Evolutionary conservation across 2,329 filamentous ascomycete genomes (phyloP).

Genomic region (Blastomyces silverae): DNA sequence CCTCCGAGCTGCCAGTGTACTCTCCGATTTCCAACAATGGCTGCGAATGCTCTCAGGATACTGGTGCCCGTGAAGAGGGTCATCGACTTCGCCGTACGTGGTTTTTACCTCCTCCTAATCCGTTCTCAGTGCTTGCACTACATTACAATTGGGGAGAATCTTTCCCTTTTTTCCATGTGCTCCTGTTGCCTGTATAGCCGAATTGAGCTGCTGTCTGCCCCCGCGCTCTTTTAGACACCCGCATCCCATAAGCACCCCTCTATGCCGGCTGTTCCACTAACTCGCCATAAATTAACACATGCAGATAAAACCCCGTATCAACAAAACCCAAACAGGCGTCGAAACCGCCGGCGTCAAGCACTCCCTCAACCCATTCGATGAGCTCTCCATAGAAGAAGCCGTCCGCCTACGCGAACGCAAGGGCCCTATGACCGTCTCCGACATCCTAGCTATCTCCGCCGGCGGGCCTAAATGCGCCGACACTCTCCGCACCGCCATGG

Average conservation of each 20-base stretch:
- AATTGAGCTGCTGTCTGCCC: neutral
- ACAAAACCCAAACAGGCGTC: slow-evolving; percentile 71
- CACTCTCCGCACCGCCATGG: slow-evolving; percentile 91
- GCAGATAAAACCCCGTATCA: slow-evolving; percentile 63
- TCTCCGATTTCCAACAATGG: slow-evolving; percentile 32
- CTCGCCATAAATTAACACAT: neutral
- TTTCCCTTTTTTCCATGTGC: neutral
- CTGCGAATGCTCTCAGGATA: slow-evolving; percentile 54
- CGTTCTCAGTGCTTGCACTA: neutral
- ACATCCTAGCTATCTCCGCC: slow-evolving; percentile 84
- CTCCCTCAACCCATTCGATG: slow-evolving; percentile 98
- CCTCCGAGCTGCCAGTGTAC: neutral
- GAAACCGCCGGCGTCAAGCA: slow-evolving; percentile 92
- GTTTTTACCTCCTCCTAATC: slow-evolving; percentile 3
- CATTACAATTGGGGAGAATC: neutral
- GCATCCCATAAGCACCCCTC: neutral
- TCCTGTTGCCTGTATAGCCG: neutral
- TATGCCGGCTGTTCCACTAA: neutral
- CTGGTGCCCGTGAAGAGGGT: slow-evolving; percentile 77
- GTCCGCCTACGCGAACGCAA: slow-evolving; percentile 89
- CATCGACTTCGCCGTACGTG: slow-evolving; percentile 73
- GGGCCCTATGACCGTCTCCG: slow-evolving; percentile 68
- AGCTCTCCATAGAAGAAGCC: slow-evolving; percentile 94
- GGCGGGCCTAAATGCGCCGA: slow-evolving; percentile 84
- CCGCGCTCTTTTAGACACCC: neutral